phyloP scores from a whole-genome alignment of 345 rosid species.

The Gossypioides kirkii region DNA sequence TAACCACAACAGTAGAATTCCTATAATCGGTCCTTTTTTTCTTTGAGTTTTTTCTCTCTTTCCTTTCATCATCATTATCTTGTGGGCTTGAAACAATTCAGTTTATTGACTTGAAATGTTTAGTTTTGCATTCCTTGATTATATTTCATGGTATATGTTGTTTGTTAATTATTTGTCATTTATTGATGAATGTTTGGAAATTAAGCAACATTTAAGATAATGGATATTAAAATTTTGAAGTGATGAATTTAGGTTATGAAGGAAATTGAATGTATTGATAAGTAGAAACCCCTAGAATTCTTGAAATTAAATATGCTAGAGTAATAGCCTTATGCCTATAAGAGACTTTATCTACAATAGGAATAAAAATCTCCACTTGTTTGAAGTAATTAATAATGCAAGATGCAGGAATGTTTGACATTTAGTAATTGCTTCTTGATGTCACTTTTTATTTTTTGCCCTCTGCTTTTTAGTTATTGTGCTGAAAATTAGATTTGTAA shows the following conservation, averaged over 20 bases:
- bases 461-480: neutral
- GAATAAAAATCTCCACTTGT: neutral
- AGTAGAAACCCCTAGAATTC: neutral
- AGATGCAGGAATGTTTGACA: neutral
- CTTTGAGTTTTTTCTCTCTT: neutral
- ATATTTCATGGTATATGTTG: neutral
- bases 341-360: neutral
- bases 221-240: neutral
- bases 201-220: neutral
- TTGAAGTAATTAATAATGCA: neutral
- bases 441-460: neutral
- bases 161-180: neutral
- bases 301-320: neutral
- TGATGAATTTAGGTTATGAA: neutral
- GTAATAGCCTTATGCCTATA: neutral
- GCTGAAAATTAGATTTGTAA: neutral
- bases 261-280: neutral
- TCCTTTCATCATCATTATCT: neutral
- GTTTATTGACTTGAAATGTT: neutral
- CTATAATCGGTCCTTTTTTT: neutral
- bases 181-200: neutral
- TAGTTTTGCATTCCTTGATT: neutral
- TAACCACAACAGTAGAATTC: slow-evolving; percentile 7
- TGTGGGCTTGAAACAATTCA: neutral
- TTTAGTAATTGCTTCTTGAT: neutral